phyloP scores from a whole-genome alignment of 192 early-diverging fungal species.

The Spinellus fusiger region DNA sequence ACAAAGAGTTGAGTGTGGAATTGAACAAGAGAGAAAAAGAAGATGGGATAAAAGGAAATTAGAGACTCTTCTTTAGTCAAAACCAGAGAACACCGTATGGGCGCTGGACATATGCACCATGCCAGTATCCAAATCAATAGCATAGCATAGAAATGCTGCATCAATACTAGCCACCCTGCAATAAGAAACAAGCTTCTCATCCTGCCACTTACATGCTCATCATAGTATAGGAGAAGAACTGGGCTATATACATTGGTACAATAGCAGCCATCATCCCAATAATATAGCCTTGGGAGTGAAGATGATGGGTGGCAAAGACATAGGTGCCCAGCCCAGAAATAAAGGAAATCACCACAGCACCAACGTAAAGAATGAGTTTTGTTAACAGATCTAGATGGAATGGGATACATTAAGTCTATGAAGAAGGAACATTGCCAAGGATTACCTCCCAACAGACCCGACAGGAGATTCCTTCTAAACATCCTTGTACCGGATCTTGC shows the following conservation, averaged over 20 bases:
- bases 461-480: conserved; percentile 69
- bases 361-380: conserved; percentile 51
- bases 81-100: conserved; percentile 44
- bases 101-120: conserved; percentile 42
- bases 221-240: conserved; percentile 64
- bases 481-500: conserved; percentile 56
- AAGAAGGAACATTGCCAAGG: not conserved
- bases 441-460: conserved; percentile 48
- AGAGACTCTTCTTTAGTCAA: conserved; percentile 24
- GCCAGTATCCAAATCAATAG: conserved; percentile 70
- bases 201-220: conserved; percentile 65
- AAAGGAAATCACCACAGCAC: conserved; percentile 48
- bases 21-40: too few relatives aligned
- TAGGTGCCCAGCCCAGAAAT: conserved; percentile 52
- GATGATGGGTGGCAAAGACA: conserved; percentile 49
- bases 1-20: too few relatives aligned
- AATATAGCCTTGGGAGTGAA: conserved; percentile 58
- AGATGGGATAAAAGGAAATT: too few relatives aligned
- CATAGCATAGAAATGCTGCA: conserved; percentile 74
- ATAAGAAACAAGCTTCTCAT: not conserved
- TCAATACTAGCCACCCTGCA: conserved; percentile 49
- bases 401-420: not conserved
- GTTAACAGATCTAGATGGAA: conserved; percentile 42
- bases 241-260: conserved; percentile 60
- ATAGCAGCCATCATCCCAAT: conserved; percentile 53